A percentile compares a stretch with the other conserved stretches of the same genome.
Conservation (phyloP, 768 basidiomycete species). For the Trametes elegans region DNA sequence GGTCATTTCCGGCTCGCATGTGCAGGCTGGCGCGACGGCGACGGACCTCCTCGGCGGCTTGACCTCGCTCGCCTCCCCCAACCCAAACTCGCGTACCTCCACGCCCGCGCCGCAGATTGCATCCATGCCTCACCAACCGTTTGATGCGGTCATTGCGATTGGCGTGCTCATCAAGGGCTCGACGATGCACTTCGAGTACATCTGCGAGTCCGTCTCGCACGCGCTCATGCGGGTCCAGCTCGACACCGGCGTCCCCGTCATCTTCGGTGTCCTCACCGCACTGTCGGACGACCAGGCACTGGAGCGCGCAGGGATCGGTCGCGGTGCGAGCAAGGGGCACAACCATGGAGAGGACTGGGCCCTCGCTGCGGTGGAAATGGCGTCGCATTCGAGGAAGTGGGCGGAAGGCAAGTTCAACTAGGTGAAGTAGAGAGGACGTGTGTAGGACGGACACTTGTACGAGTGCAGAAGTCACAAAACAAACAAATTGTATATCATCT, state of each 20-base stretch:
- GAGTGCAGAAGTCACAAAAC: slow-evolving; percentile 7
- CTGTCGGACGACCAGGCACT: slow-evolving; percentile 93
- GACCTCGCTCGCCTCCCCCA: slow-evolving; percentile 49
- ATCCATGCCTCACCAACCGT: slow-evolving; percentile 58
- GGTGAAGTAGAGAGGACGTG: slow-evolving; percentile 1
- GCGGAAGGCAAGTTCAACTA: slow-evolving; percentile 59
- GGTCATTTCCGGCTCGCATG: slow-evolving; percentile 83
- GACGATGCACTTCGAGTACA: slow-evolving; percentile 99
- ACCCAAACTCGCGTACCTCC: slow-evolving; percentile 45
- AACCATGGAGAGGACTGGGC: slow-evolving; percentile 99
- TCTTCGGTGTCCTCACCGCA: slow-evolving; percentile 95
- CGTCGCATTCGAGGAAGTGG: slow-evolving; percentile 63
- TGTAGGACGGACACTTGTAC: slow-evolving; percentile 14
- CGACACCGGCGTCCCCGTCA: slow-evolving; percentile 90
- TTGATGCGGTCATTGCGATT: slow-evolving; percentile 95
- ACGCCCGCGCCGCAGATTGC: slow-evolving; percentile 25
- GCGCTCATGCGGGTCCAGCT: slow-evolving; percentile 93
- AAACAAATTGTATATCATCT: slow-evolving; percentile 3
- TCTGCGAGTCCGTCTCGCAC: slow-evolving; percentile 89
- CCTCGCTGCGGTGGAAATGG: slow-evolving; percentile 95
- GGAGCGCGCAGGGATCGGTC: slow-evolving; percentile 87
- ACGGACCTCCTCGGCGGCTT: slow-evolving; percentile 77
- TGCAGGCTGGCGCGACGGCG: slow-evolving; percentile 75
- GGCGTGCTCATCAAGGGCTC: slow-evolving; percentile 97
- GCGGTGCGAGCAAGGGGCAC: slow-evolving; percentile 71